Evolutionary conservation across 1,139 yeast genomes (phyloP).

Genomic region (Yamadazyma blattariae): DNA sequence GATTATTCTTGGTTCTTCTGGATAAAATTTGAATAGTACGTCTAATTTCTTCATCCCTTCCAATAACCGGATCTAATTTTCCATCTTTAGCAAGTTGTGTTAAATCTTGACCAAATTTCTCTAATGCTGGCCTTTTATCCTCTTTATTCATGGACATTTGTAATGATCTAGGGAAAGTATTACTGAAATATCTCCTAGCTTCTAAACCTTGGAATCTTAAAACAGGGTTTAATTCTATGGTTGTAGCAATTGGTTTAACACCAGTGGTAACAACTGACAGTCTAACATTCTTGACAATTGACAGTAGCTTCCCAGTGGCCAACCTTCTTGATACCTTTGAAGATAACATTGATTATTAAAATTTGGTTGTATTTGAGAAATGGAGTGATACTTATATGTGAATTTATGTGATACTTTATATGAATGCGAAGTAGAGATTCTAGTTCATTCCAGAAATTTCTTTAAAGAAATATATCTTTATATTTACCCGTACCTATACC

Average conservation of each 20-base stretch:
- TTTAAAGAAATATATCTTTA: constrained; percentile 7
- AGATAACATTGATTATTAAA: neutral
- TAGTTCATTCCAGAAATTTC: constrained; percentile 15
- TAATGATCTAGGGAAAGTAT: constrained; percentile 3
- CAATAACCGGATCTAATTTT: constrained; percentile 93
- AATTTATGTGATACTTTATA: too few species aligned
- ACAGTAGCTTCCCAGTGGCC: too few species aligned
- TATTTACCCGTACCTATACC: too few species aligned
- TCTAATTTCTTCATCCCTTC: constrained; percentile 91
- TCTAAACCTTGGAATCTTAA: neutral
- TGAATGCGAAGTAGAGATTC: constrained; percentile 4
- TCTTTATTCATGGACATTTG: constrained; percentile 46
- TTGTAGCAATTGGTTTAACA: neutral
- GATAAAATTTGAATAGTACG: constrained; percentile 90
- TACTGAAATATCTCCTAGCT: constrained; percentile 6
- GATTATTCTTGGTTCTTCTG: constrained; percentile 90
- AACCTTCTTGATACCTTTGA: neutral
- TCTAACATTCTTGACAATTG: neutral
- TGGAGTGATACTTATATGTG: neutral
- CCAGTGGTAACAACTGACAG: neutral
- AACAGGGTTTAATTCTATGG: neutral
- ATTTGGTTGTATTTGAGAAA: neutral
- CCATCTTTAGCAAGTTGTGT: constrained; percentile 88
- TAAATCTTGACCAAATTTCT: constrained; percentile 82
- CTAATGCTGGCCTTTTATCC: constrained; percentile 72